phyloP scores from a whole-genome alignment of 441 rosid genomes.

The Manihot esculenta region DNA sequence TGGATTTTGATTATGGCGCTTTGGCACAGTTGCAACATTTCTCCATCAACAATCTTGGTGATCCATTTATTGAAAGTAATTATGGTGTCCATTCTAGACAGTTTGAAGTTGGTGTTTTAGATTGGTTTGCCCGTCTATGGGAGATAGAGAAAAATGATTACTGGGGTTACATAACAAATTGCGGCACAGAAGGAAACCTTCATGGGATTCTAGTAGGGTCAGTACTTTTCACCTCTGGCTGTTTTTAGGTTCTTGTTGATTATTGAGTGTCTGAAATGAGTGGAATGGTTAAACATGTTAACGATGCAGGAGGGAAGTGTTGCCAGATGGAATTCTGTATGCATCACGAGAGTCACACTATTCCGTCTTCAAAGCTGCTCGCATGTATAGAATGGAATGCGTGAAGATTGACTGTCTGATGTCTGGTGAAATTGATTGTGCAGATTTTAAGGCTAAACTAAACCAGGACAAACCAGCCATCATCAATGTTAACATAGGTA shows the following conservation, averaged over 20 bases:
- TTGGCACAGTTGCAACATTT: slow-evolving; percentile 84
- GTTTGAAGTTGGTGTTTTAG: slow-evolving; percentile 92
- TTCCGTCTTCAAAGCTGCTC: slow-evolving; percentile 88
- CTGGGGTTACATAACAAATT: slow-evolving; percentile 96
- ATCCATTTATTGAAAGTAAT: slow-evolving; percentile 94
- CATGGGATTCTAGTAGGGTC: slow-evolving; percentile 89
- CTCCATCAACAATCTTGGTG: slow-evolving; percentile 95
- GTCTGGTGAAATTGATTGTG: slow-evolving; percentile 87
- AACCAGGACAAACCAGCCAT: slow-evolving; percentile 89
- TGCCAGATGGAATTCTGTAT: slow-evolving; percentile 81
- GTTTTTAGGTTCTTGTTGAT: not conserved
- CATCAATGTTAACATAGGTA: slow-evolving; percentile 85
- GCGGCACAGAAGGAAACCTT: slow-evolving; percentile 97
- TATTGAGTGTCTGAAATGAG: slow-evolving; percentile 4
- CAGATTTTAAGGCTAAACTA: slow-evolving; percentile 56
- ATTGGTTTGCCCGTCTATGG: slow-evolving; percentile 99
- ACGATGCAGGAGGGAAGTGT: slow-evolving; percentile 69
- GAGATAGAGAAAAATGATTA: slow-evolving; percentile 82
- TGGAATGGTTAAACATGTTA: not conserved
- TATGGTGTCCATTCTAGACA: slow-evolving; percentile 98
- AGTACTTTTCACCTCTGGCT: slow-evolving; percentile 20
- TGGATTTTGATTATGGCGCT: slow-evolving; percentile 93
- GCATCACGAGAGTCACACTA: slow-evolving; percentile 85
- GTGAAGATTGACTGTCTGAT: slow-evolving; percentile 63
- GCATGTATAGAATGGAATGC: slow-evolving; percentile 92